A percentile compares a stretch with the other conserved stretches of the same genome.
Evolutionary conservation across 345 rosid genomes (phyloP).

Genomic region (Camelina neglecta): DNA sequence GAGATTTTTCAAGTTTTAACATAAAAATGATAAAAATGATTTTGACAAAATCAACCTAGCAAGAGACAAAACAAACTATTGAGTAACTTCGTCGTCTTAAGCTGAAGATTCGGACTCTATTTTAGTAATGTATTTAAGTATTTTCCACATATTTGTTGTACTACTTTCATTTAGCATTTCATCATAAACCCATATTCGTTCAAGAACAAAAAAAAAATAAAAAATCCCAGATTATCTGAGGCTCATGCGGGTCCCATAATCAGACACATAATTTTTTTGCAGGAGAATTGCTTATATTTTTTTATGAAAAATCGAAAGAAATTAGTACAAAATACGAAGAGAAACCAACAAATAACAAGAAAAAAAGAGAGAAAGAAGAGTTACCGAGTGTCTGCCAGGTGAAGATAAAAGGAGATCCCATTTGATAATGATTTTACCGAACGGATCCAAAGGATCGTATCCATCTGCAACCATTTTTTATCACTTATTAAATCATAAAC

Average conservation of each 20-base stretch:
- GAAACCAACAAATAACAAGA: background rate
- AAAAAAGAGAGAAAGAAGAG: constrained; percentile 7
- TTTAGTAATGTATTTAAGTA: constrained; percentile 12
- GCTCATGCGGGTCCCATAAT: constrained; percentile 24
- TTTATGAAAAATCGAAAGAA: background rate
- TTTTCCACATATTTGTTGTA: constrained; percentile 4
- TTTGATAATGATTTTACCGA: constrained; percentile 69
- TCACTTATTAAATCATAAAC: constrained; percentile 16
- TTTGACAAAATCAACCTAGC: constrained; percentile 22
- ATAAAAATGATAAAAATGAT: background rate
- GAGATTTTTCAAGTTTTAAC: background rate
- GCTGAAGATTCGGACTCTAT: constrained; percentile 32
- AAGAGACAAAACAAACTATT: constrained; percentile 32
- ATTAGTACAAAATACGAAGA: background rate
- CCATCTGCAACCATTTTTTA: constrained; percentile 59
- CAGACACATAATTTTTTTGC: background rate
- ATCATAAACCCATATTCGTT: constrained; percentile 40
- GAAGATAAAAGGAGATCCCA: constrained; percentile 71
- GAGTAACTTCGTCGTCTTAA: constrained; percentile 29
- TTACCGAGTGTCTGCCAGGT: constrained; percentile 53
- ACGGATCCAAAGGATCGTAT: constrained; percentile 86
- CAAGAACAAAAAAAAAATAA: background rate
- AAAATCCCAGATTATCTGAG: background rate
- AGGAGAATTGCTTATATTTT: background rate
- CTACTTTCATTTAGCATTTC: background rate